Percentiles rank a stretch among this genome's conserved stretches.
Evolutionary conservation across 2,329 filamentous ascomycete genomes (phyloP).

Genomic region (Nemania bipapillata): DNA sequence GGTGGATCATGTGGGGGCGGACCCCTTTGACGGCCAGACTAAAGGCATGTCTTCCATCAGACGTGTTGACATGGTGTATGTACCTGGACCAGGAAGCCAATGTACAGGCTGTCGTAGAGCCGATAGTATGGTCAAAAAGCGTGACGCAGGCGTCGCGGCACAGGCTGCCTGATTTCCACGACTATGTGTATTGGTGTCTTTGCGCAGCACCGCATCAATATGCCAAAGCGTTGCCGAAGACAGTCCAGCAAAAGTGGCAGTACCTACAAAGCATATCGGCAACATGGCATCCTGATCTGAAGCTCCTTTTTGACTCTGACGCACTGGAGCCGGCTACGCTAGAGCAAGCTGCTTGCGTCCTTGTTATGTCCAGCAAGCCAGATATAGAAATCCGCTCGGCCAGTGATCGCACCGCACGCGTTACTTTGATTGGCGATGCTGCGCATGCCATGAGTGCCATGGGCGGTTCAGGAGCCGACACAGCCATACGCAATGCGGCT

Average conservation of each 20-base stretch:
- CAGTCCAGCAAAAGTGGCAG: slow-evolving; percentile 41
- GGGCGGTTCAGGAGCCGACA: slow-evolving; percentile 49
- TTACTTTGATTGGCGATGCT: slow-evolving; percentile 47
- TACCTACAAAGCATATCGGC: slow-evolving; percentile 41
- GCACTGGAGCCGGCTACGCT: slow-evolving; percentile 39
- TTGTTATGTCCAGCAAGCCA: slow-evolving; percentile 49
- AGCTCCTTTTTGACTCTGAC: slow-evolving; percentile 43
- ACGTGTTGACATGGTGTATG: slow-evolving; percentile 50
- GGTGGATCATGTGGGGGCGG: slow-evolving; percentile 51
- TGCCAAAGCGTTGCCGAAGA: slow-evolving; percentile 41
- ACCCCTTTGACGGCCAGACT: slow-evolving; percentile 45
- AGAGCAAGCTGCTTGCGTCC: slow-evolving; percentile 45
- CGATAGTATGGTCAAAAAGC: slow-evolving; percentile 46
- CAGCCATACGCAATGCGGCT: slow-evolving; percentile 46
- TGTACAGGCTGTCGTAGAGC: slow-evolving; percentile 46
- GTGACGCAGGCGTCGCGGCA: slow-evolving; percentile 35
- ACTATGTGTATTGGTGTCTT: slow-evolving; percentile 48
- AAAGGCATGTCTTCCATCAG: slow-evolving; percentile 35
- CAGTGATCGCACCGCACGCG: slow-evolving; percentile 30
- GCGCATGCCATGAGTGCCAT: slow-evolving; percentile 50
- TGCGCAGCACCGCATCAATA: slow-evolving; percentile 46
- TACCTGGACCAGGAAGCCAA: slow-evolving; percentile 46
- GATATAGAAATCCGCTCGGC: slow-evolving; percentile 43
- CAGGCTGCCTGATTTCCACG: slow-evolving; percentile 42
- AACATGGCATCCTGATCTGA: slow-evolving; percentile 47